phyloP scores from a whole-genome alignment of 177 flowering plant species.

The Vitis hybrid region DNA sequence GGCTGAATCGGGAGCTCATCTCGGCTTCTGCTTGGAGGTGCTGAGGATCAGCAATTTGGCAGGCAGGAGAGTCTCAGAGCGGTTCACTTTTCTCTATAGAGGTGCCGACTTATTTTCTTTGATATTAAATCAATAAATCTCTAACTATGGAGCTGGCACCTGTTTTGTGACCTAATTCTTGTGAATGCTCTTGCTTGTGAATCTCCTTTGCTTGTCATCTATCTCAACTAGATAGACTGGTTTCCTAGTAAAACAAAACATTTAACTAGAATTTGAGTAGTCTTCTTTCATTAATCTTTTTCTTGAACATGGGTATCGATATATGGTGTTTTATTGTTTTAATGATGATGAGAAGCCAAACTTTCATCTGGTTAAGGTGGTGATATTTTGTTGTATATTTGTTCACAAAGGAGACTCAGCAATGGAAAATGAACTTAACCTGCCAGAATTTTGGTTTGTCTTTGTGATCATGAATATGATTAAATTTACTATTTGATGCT shows the following conservation, averaged over 20 bases:
- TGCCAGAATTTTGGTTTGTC: background rate
- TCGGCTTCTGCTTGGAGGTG: slow-evolving; percentile 38
- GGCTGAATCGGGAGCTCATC: slow-evolving; percentile 32
- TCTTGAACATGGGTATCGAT: slow-evolving; percentile 13
- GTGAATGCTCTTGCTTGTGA: slow-evolving; percentile 14
- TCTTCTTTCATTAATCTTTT: slow-evolving; percentile 1
- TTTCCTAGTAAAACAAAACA: slow-evolving; percentile 1
- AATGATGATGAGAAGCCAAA: slow-evolving; percentile 1
- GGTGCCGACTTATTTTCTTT: slow-evolving; percentile 18
- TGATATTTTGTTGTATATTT: slow-evolving; percentile 14
- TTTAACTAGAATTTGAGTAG: slow-evolving; percentile 12
- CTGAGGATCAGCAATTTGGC: slow-evolving; percentile 15
- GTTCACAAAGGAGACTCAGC: slow-evolving; percentile 6
- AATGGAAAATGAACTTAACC: slow-evolving; percentile 3
- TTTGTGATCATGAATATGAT: background rate
- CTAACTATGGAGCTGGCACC: slow-evolving; percentile 9
- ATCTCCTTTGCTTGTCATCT: slow-evolving; percentile 10
- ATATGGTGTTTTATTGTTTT: slow-evolving; percentile 4
- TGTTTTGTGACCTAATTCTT: slow-evolving; percentile 12
- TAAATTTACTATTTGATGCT: background rate
- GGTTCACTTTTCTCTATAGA: background rate
- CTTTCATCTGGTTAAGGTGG: slow-evolving; percentile 9
- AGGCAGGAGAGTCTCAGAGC: slow-evolving; percentile 12
- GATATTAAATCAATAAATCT: slow-evolving; percentile 16
- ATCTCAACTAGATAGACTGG: slow-evolving; percentile 8